Evolutionary conservation across 1,139 yeast genomes (phyloP), one percentile per base, ranked within the genome.

Genomic region (Suhomyces wounanorum): DNA sequence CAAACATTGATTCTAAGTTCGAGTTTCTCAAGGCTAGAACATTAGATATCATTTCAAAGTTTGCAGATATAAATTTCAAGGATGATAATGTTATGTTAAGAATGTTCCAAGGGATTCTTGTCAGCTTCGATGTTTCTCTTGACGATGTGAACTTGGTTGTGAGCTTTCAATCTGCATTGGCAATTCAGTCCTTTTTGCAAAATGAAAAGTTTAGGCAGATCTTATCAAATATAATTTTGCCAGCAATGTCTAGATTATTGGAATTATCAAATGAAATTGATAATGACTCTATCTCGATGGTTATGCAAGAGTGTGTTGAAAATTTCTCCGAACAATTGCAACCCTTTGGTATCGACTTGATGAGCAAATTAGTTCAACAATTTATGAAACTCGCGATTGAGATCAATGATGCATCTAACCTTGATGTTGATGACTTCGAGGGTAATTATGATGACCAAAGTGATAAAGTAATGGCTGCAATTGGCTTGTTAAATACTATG

Each of bases 231-330:
- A 82, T 85, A 41, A 87, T 94, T 50, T 81, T 94, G 33, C 89
- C 89, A 40, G 84, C 92, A 2, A 89, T 94, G 91, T 89, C 90
- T 52, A 84, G 82, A 58, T 72, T 94, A 51, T 74, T 94, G 59
- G 83, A 81, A 26, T 72, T 94, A 45, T 86, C 96, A 8, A 87
- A 89, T 64, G 86, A 86, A 56, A 83, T 92, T 55, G 99, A 94
- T 61, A 85, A 87, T 55, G 99, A 94, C 65, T 83, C 94, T 1
- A 80, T 94, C 37, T 83, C 96, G 16, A 89, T 87, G 36, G 97
- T 94, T 14, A 90, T 94, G 88, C 98, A 94, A 72, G 97, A 92
- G 61, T 87, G 96, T 66, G 98, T 94, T 23, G 97, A 92, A 62
- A 84, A 82, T 51, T 94, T 87, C 67, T 80, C 96, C 3, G 89